These are phyloP conservation scores for Pseudocercospora cruenta DNA, from an alignment of 2,329 filamentous ascomycete genomes.

Conservation along the genomic window DNA sequence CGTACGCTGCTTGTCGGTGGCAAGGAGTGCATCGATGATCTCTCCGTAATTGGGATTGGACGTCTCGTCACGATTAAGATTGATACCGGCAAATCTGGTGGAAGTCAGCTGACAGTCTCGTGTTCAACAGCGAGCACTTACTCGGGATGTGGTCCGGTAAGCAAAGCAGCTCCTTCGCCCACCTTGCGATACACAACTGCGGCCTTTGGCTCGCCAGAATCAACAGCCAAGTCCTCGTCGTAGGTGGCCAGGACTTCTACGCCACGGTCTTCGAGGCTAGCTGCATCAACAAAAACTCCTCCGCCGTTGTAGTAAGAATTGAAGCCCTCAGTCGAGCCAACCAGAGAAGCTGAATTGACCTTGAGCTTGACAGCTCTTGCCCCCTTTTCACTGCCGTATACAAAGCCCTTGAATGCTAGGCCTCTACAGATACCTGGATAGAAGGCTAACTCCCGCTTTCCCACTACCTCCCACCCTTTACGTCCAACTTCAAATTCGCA, in stretches of 20 bases:
- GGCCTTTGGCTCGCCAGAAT: slow-evolving; percentile 72
- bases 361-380: slow-evolving; percentile 72
- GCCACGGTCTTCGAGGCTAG: slow-evolving; percentile 62
- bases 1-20: slow-evolving; percentile 70
- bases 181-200: slow-evolving; percentile 83
- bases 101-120: slow-evolving; percentile 15
- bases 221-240: slow-evolving; percentile 72
- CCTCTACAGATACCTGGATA: slow-evolving; percentile 86
- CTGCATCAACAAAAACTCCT: slow-evolving; percentile 84
- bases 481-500: slow-evolving; percentile 95
- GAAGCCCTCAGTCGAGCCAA: slow-evolving; percentile 61
- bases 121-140: slow-evolving; percentile 49
- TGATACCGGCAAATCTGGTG: slow-evolving; percentile 76
- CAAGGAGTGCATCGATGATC: slow-evolving; percentile 68
- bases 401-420: slow-evolving; percentile 84
- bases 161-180: slow-evolving; percentile 74
- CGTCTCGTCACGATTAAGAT: slow-evolving; percentile 67
- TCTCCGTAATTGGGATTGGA: slow-evolving; percentile 69
- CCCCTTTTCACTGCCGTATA: slow-evolving; percentile 85
- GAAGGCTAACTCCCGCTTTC: slow-evolving; percentile 81
- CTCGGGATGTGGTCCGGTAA: slow-evolving; percentile 94
- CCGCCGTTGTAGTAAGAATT: slow-evolving; percentile 91
- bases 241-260: slow-evolving; percentile 85
- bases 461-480: slow-evolving; percentile 78
- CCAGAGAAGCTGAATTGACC: slow-evolving; percentile 65